A percentile compares a stretch with the other conserved stretches of the same genome.
These are phyloP conservation scores for Thelephora aurantiotincta DNA, from an alignment of 768 basidiomycete genomes.

Conservation along the genomic window DNA sequence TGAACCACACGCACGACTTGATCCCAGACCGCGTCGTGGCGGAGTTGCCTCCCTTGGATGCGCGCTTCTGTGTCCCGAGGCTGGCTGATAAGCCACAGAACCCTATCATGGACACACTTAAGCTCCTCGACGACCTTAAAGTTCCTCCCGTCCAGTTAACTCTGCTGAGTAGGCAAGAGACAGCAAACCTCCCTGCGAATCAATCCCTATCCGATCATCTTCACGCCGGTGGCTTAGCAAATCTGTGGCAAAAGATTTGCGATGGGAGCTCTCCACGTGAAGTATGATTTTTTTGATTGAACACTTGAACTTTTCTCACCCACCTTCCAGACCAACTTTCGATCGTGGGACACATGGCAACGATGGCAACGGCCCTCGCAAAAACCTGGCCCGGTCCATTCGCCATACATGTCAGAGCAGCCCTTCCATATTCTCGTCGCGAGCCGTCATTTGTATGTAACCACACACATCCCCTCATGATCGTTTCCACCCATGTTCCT, in stretches of 20 bases:
- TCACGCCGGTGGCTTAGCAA: too few relatives aligned
- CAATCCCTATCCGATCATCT: too few relatives aligned
- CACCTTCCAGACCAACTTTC: slow-evolving; percentile 26
- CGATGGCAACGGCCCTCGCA: too few relatives aligned
- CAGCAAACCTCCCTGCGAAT: too few relatives aligned
- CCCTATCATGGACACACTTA: slow-evolving; percentile 53
- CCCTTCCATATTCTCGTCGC: slow-evolving; percentile 34
- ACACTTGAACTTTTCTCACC: slow-evolving; percentile 2
- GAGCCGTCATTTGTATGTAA: slow-evolving; percentile 44
- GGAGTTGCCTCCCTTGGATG: slow-evolving; percentile 5
- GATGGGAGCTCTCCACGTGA: neutral
- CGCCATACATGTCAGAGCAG: slow-evolving; percentile 63
- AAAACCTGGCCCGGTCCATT: slow-evolving; percentile 18
- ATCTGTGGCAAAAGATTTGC: neutral
- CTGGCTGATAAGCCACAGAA: slow-evolving; percentile 65
- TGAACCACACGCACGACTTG: neutral
- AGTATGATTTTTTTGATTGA: neutral
- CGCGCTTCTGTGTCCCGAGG: slow-evolving; percentile 45
- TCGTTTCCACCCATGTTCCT: neutral
- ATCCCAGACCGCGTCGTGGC: neutral
- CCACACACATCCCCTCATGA: neutral
- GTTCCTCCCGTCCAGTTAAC: neutral
- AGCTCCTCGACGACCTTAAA: slow-evolving; percentile 9
- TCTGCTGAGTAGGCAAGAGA: neutral
- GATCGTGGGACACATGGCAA: slow-evolving; percentile 56